These are phyloP conservation scores for Acanthamoeba healyi DNA, from an alignment of 208 protist species.

Conservation along the genomic window DNA sequence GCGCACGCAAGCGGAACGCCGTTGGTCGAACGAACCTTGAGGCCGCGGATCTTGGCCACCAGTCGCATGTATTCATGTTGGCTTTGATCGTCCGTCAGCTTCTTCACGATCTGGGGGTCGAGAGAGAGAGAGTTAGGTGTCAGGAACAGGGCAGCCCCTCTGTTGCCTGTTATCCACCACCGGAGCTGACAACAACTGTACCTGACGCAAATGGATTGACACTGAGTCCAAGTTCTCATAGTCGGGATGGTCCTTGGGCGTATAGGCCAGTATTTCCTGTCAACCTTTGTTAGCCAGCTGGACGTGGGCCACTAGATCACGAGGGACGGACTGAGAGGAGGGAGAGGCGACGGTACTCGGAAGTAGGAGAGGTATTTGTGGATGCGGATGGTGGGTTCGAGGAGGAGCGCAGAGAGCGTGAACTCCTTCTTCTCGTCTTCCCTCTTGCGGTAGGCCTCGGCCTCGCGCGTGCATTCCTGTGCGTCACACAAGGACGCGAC, in stretches of 20 bases:
- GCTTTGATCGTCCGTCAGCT: slow-evolving; percentile 60
- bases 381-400: slow-evolving; percentile 59
- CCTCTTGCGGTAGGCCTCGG: slow-evolving; percentile 9
- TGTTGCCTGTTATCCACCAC: no score
- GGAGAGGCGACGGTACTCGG: background rate
- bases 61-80: slow-evolving; percentile 65
- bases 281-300: background rate
- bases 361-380: slow-evolving; percentile 73
- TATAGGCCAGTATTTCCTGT: slow-evolving; percentile 63
- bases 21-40: slow-evolving; percentile 2
- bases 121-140: background rate
- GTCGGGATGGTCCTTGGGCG: slow-evolving; percentile 52
- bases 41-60: slow-evolving; percentile 45
- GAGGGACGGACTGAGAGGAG: no score
- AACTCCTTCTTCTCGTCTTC: slow-evolving; percentile 47
- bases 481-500: background rate
- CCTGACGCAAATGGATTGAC: slow-evolving; percentile 20
- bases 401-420: background rate
- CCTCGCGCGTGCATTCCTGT: slow-evolving; percentile 34
- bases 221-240: slow-evolving; percentile 44
- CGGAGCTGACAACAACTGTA: background rate
- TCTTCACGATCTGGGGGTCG: slow-evolving; percentile 49
- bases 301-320: no score
- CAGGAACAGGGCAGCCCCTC: background rate
- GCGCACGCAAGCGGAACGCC: background rate